Conservation (phyloP, 192 early-diverging fungal genomes). For the Podila epicladia region DNA sequence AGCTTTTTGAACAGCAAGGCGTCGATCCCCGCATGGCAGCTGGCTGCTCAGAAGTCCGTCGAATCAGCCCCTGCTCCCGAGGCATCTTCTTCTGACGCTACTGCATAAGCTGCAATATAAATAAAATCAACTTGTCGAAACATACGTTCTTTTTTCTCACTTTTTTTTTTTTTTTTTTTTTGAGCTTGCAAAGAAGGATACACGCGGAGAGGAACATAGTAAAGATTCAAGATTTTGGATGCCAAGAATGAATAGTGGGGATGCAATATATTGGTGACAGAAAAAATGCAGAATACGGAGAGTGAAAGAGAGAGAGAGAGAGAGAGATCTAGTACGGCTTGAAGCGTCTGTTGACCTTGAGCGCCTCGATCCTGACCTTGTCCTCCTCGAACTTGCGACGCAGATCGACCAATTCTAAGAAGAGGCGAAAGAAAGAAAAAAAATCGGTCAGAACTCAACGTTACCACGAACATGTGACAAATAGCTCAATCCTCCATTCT, state of each 20-base stretch:
- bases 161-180: not conserved
- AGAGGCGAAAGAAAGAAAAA: not conserved
- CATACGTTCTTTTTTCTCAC: not conserved
- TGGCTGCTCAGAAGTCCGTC: slow-evolving; percentile 54
- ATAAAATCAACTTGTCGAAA: not conserved
- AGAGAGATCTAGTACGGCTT: slow-evolving; percentile 78
- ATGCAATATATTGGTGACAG: not conserved
- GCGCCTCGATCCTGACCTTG: slow-evolving; percentile 75
- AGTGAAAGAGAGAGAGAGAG: too few species aligned
- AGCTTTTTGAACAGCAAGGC: slow-evolving; percentile 46
- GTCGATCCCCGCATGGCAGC: slow-evolving; percentile 77
- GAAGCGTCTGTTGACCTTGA: slow-evolving; percentile 85
- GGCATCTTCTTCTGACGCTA: slow-evolving; percentile 8
- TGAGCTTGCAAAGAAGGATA: too few species aligned
- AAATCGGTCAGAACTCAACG: not conserved
- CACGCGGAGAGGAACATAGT: not conserved
- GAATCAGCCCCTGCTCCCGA: slow-evolving; percentile 8
- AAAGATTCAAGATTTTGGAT: not conserved
- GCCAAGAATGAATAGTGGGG: not conserved
- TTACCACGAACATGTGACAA: not conserved
- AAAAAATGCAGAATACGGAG: not conserved
- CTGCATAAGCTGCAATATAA: not conserved
- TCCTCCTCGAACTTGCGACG: not conserved
- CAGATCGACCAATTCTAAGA: not conserved
- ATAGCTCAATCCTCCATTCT: too few species aligned